Conservation (phyloP, 73 alveolate species). For the Paramecium bursaria region DNA sequence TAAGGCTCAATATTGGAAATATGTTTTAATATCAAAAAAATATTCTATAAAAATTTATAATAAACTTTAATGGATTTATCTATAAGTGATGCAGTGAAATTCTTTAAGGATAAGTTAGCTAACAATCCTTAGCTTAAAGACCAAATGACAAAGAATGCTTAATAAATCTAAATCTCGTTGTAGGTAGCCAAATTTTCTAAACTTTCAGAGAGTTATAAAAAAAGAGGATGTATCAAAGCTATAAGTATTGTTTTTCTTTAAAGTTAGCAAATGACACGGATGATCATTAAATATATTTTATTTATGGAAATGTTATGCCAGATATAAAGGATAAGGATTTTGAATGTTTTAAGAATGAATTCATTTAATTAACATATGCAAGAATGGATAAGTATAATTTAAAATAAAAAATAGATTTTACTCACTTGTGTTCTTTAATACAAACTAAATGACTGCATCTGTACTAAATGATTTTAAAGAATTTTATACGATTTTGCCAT, state of each 20-base stretch:
- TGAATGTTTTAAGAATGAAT: constrained; percentile 27
- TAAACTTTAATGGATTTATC: too few species aligned
- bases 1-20: too few species aligned
- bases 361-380: neutral
- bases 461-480: constrained; percentile 51
- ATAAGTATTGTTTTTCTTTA: neutral
- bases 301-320: constrained; percentile 39
- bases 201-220: neutral
- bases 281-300: constrained; percentile 15
- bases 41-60: too few species aligned
- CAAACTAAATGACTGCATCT: constrained; percentile 51
- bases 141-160: neutral
- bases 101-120: too few species aligned
- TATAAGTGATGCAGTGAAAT: too few species aligned
- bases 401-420: neutral
- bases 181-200: constrained; percentile 16
- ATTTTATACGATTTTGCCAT: constrained; percentile 22
- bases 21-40: too few species aligned
- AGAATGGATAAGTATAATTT: neutral
- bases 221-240: neutral
- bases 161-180: neutral
- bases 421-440: constrained; percentile 21
- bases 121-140: too few species aligned
- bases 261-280: constrained; percentile 33
- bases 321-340: constrained; percentile 19